These are phyloP conservation scores for Chionographis japonica DNA, from an alignment of 106 monocot genomes.

Conservation along the genomic window DNA sequence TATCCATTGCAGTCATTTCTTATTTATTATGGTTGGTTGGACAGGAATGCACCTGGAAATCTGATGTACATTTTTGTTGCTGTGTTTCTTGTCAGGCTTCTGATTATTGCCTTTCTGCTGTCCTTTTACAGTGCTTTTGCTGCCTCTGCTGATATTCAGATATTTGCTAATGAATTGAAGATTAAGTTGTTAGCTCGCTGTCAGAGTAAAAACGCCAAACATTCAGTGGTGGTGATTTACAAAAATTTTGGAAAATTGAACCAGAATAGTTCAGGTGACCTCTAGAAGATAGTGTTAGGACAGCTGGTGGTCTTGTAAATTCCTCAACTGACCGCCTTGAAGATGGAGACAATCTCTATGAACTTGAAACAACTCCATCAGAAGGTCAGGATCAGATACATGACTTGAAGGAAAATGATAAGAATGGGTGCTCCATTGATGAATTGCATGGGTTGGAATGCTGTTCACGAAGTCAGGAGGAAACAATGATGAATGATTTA, in stretches of 20 bases:
- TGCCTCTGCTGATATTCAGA: slow-evolving; percentile 75
- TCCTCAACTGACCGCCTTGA: slow-evolving; percentile 17
- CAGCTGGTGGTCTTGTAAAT: slow-evolving; percentile 10
- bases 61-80: too few relatives aligned
- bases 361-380: slow-evolving; percentile 6
- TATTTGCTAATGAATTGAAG: slow-evolving; percentile 71
- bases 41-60: too few relatives aligned
- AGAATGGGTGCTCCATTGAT: slow-evolving; percentile 11
- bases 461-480: slow-evolving; percentile 29
- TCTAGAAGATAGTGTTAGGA: slow-evolving; percentile 9
- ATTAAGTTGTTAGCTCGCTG: slow-evolving; percentile 59
- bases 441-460: slow-evolving; percentile 23
- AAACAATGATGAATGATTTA: not conserved
- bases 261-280: slow-evolving; percentile 21
- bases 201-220: slow-evolving; percentile 52
- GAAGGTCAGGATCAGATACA: slow-evolving; percentile 26
- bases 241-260: slow-evolving; percentile 58
- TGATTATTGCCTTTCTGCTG: not conserved
- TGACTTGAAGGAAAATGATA: slow-evolving; percentile 19
- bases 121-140: slow-evolving; percentile 78
- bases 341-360: slow-evolving; percentile 11
- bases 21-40: too few relatives aligned
- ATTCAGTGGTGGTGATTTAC: slow-evolving; percentile 81
- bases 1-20: too few relatives aligned
- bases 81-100: not conserved